Conservation (phyloP, 2,329 filamentous ascomycete species). For the Alternaria sp. region DNA sequence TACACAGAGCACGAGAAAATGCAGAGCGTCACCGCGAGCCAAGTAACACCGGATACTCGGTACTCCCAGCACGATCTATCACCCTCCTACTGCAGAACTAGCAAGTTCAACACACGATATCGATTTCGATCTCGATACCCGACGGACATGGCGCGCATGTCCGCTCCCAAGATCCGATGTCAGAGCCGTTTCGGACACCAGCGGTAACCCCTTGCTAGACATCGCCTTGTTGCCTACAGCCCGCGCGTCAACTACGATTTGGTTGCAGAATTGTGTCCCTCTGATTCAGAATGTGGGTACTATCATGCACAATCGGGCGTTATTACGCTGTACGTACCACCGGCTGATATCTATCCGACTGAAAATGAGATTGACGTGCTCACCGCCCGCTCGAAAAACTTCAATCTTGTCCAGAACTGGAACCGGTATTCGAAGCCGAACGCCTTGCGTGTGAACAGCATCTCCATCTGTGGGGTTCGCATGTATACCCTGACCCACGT, state of each 20-base stretch:
- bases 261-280: not conserved
- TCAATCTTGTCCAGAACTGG: not conserved
- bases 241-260: not conserved
- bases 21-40: not conserved
- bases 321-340: slow-evolving; percentile 3
- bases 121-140: not conserved
- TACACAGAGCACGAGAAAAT: not conserved
- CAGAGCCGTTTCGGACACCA: not conserved
- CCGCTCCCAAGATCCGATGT: not conserved
- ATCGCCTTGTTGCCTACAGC: not conserved
- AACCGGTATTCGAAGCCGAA: slow-evolving; percentile 6
- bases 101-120: not conserved
- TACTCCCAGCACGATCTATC: not conserved
- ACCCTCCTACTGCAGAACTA: not conserved
- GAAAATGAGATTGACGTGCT: not conserved
- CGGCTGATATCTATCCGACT: slow-evolving; percentile 3
- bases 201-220: not conserved
- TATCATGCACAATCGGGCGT: slow-evolving; percentile 2
- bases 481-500: slow-evolving; percentile 2
- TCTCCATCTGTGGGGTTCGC: slow-evolving; percentile 5
- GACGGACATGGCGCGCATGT: not conserved
- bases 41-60: not conserved
- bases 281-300: slow-evolving; percentile 1
- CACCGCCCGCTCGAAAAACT: not conserved
- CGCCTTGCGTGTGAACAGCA: not conserved